Evolutionary conservation across 495 filamentous ascomycete species (phyloP).

Genomic region (Tricharina praecox): DNA sequence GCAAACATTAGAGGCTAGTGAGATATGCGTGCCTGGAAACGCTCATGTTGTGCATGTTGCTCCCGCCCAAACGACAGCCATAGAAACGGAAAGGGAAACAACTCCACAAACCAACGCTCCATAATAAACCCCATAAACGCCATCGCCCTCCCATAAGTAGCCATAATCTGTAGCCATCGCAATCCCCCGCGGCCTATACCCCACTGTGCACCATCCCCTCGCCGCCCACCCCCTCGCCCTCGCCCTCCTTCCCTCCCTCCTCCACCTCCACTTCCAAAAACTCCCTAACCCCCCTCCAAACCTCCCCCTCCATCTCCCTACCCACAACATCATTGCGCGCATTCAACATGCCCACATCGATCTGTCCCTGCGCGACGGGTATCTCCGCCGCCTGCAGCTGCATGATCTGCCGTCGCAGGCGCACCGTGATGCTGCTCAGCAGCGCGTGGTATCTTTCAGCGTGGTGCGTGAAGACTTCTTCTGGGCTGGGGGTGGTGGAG

Average conservation of each 20-base stretch:
- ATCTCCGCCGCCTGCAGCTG: slow-evolving; percentile 46
- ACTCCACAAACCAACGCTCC: neutral
- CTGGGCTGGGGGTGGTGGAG: slow-evolving; percentile 30
- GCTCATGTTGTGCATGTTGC: too few species aligned
- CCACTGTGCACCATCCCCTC: neutral
- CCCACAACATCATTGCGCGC: slow-evolving; percentile 48
- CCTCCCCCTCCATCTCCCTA: slow-evolving; percentile 47
- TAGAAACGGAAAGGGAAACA: too few species aligned
- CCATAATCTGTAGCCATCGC: too few species aligned
- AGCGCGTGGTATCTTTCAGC: slow-evolving; percentile 42
- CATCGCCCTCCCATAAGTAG: neutral
- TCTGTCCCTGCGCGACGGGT: slow-evolving; percentile 31
- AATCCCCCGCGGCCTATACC: too few species aligned
- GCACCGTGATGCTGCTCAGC: slow-evolving; percentile 40
- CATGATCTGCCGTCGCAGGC: slow-evolving; percentile 44
- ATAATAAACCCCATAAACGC: slow-evolving; percentile 1
- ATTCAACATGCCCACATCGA: slow-evolving; percentile 58
- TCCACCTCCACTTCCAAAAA: slow-evolving; percentile 12
- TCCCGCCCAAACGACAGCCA: too few species aligned
- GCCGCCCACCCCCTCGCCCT: slow-evolving; percentile 6
- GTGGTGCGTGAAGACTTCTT: slow-evolving; percentile 33
- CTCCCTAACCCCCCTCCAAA: slow-evolving; percentile 38
- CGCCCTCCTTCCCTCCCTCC: neutral
- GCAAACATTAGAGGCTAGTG: too few species aligned
- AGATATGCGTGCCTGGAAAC: too few species aligned